Base-by-base conservation (phyloP, 2,329 filamentous ascomycete species). In the Fusarium sp. region DNA sequence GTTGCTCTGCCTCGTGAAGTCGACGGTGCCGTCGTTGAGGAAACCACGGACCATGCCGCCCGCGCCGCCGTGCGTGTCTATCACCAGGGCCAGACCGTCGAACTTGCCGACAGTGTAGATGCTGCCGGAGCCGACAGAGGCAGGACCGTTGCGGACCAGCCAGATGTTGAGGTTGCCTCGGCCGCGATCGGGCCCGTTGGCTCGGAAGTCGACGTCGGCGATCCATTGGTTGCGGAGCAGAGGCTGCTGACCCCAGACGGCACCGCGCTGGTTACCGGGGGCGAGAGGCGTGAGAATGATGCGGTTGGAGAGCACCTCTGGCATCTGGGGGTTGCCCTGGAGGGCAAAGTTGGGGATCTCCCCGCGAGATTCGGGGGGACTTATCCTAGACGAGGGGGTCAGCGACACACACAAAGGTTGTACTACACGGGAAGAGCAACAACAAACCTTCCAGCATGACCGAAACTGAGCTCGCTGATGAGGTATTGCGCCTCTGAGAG, bases 161-260 rank as follows among this genome's bases (percentile, higher is more conserved):
- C 97, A 99, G 79, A 99, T 88, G 83, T 98, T 96, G 76, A 99
- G 86, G 84, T 97, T 98, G 58, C 97, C 97, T 67, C 92, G 91
- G 60, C 92, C 95, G 77, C 94, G 88, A 80, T 98, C 97, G 73
- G 93, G 92, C 9, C 97, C 97, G 70, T 91, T 94, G 62, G 92
- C 94, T 76, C 97, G 91, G 84, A 99, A 98, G 80, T 97, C 92
- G 77, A 98, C 88, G 79, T 97, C 94, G 60, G 92, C 91, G 10
- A 91, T 89, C 95, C 95, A 99, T 82, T 92, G 88, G n/a, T 87
- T 84, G 69, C 92, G 86, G 77, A 90, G 83, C 58, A 93, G 86
- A 36, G 88, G 80, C 68, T 86, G 82, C 72, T 95, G 91, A 35
- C 92, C 88, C 96, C 97, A 99, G 76, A 97, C 82, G 59, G 94